These are phyloP conservation scores for button mushroom (Agaricus bisporus) DNA, from an alignment of 768 basidiomycete species.

Conservation along the genomic window DNA sequence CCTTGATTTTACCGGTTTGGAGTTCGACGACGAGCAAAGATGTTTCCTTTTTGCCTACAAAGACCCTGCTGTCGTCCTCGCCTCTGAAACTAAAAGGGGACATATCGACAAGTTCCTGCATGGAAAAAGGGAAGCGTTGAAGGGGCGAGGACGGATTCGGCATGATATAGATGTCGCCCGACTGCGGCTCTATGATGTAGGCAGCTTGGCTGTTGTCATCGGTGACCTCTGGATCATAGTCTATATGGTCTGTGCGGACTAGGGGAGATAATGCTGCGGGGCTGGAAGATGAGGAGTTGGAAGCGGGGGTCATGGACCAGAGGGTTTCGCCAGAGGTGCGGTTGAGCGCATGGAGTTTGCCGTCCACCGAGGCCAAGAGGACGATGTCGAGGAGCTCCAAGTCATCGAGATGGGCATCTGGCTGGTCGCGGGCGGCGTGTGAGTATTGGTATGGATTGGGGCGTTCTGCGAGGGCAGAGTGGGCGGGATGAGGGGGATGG, in stretches of 20 bases:
- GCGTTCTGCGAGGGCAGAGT: not conserved
- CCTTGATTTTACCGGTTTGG: conserved; percentile 76
- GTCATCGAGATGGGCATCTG: conserved; percentile 28
- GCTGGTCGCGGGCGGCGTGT: not conserved
- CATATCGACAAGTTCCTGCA: conserved; percentile 88
- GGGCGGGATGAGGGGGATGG: not conserved
- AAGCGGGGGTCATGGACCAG: conserved; percentile 81
- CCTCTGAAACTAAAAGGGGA: conserved; percentile 74
- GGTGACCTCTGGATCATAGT: conserved; percentile 49
- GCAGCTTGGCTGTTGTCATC: conserved; percentile 60
- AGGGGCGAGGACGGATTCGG: conserved; percentile 61
- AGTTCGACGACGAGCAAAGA: conserved; percentile 70
- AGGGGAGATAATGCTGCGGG: conserved; percentile 65
- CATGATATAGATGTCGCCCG: conserved; percentile 89
- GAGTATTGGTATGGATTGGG: not conserved
- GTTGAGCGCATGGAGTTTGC: conserved; percentile 91
- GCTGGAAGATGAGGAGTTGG: conserved; percentile 28
- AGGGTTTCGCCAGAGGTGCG: conserved; percentile 73
- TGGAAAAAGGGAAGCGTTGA: conserved; percentile 85
- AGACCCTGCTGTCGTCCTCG: conserved; percentile 62
- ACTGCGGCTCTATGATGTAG: conserved; percentile 93
- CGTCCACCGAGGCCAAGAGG: conserved; percentile 89
- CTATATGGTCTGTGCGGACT: conserved; percentile 61
- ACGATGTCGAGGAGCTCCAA: conserved; percentile 75
- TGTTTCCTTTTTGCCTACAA: conserved; percentile 89